Conservation (phyloP, 108 stramenopile genomes). For the Conticribra guillardii region DNA sequence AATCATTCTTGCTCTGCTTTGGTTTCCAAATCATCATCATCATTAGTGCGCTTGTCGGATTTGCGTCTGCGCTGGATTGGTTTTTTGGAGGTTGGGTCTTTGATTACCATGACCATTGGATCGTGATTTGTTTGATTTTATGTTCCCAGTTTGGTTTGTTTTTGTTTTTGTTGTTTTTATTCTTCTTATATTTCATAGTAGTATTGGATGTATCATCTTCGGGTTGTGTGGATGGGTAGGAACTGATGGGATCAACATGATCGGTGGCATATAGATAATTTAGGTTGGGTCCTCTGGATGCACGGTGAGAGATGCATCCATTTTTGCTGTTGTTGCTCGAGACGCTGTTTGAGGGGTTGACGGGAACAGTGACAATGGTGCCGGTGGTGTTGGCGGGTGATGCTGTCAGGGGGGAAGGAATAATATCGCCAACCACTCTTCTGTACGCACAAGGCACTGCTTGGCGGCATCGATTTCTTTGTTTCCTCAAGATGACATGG, state of each 20-base stretch:
- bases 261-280: constrained; percentile 49
- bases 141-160: neutral
- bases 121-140: neutral
- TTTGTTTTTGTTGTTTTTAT: neutral
- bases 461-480: too few relatives aligned
- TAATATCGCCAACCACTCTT: too few relatives aligned
- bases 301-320: constrained; percentile 42
- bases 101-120: neutral
- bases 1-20: constrained; percentile 50
- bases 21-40: constrained; percentile 16
- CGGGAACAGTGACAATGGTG: neutral
- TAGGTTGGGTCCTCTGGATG: constrained; percentile 39
- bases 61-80: constrained; percentile 22
- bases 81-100: constrained; percentile 5
- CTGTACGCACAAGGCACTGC: too few relatives aligned
- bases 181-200: neutral
- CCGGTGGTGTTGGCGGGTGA: neutral
- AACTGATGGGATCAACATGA: constrained; percentile 10
- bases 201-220: neutral
- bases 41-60: constrained; percentile 22
- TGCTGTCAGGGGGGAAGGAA: neutral
- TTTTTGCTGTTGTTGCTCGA: constrained; percentile 1
- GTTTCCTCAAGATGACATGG: too few relatives aligned
- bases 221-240: neutral
- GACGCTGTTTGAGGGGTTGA: neutral